Base-by-base conservation (phyloP, 805 yeast genomes). In the Pichia ethanolica region DNA sequence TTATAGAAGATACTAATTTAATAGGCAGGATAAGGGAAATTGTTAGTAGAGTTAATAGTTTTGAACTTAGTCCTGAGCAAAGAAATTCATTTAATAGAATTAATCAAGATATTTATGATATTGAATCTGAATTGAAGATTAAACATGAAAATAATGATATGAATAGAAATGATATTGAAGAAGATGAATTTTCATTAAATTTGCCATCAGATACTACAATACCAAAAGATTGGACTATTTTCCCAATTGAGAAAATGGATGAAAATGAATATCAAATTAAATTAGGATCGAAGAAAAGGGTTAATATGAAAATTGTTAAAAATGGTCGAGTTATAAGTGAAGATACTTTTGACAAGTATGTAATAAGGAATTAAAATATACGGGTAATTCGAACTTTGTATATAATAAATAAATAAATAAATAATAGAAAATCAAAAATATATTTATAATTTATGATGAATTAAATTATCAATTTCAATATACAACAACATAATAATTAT, bases 191-290 rank as follows among this genome's bases (percentile, higher is more conserved):
- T 39, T 39, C 20, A 12, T 42, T 20, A 25, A 35, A 27, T 5
- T 34, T 39, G 33, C 47, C 48, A 8, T 26, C 37, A 26, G 35
- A 11, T 7, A 30, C 62, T n/a, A 25, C 55, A 12, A 52, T 62
- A n/a, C 68, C 69, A 5, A 66, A 63, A 13, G 69, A 61, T 28
- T 65, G 69, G 68, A 54, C 59, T 0, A 32, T 63, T 1, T 46
- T 63, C 12, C 68, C 66, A 4, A 26, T 34, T 27, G 41, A 37
- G 39, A 44, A 33, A 10, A 11, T n/a, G 4, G 37, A 41, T 7
- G 39, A 39, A 6, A 35, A 28, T n/a, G 39, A 44, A n/a, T 35
- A 36, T n/a, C 35, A 20, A 35, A 37, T 42, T 14, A 14, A 39
- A 38, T 14, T 36, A n/a, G 39, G 46, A 27, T 7, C 26, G 44